Base-by-base conservation (phyloP, 2,329 filamentous ascomycete species). In the Fusarium sp. region DNA sequence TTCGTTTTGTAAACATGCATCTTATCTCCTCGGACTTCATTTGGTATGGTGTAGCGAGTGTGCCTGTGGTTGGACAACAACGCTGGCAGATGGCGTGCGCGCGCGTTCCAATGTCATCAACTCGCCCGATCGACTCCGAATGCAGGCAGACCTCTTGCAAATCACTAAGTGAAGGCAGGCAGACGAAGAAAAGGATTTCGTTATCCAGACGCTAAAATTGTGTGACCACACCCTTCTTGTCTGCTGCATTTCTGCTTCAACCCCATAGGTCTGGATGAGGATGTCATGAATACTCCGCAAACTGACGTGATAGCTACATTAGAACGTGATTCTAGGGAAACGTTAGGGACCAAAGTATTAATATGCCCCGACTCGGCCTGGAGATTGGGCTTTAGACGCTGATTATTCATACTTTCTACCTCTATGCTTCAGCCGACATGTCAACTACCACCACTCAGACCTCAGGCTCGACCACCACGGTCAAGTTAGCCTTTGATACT, bases 231-330 rank as follows among this genome's bases (percentile, higher is more conserved):
- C 22, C n/a, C 12, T 45, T 40, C 37, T 32, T 27, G 25, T 60
- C 17, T 11, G 10, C 22, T 60, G 37, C 37, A 60, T 60, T 38
- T 60, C 38, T n/a, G 38, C 17, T 45, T 14, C 11, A 38, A 60
- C 15, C 57, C 27, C n/a, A 60, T 60, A 60, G 57, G 57, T 22
- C 27, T 60, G 17, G 17, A 30, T 17, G 37, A 14, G 25, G 37
- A 60, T 60, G 57, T 60, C 57, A 60, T 60, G 37, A 60, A 60
- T 45, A 43, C 57, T 60, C 57, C 57, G 38, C 57, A 60, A 32
- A 60, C 57, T 60, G 38, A 60, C 57, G 57, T 60, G 57, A 60
- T 43, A n/a, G 33, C 12, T 32, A 8, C 17, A n/a, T 22, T 14
- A 17, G 57, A 59, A 40, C 22, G 38, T 32, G 27, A 25, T 45